Base-by-base conservation (phyloP, 495 filamentous ascomycete species). In the Penicillium steckii region DNA sequence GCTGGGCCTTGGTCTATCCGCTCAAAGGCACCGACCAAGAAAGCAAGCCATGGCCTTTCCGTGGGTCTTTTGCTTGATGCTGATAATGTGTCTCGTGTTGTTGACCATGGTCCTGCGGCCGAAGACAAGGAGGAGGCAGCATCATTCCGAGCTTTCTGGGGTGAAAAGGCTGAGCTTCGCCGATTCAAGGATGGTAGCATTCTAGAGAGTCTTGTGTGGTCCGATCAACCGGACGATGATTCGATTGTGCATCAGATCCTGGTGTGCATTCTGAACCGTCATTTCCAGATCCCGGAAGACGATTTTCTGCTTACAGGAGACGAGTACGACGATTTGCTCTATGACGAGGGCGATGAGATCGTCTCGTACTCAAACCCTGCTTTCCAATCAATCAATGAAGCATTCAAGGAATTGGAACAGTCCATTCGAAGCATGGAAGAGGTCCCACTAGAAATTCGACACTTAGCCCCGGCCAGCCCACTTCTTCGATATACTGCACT, bases 41-140 rank as follows among this genome's bases (percentile, higher is more conserved):
- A 58, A 25, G 62, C 42, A 12, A 54, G 54, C 10, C 41, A 62
- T 25, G 54, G 53, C 3, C 50, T 94, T 13, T 67, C 77, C 10
- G 72, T 94, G 37, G 86, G 88, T 0, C 72, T 98, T 27, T 61
- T 88, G 15, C 80, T 95, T 26, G 77, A 96, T 63, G 75, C 87
- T 2, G 73, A 78, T 8, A 87, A 91, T 58, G 82, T 84, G 46
- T 71, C 78, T 38, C 85, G 91, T 18, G 74, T 80, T 18, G 85
- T 96, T 37, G 94, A 98, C 59, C 86, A 90, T 60, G 94, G 94
- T 2, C 94, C 94, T 2, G 64, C 85, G 1, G 89, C 89, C 3
- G 90, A 96, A 64, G 78, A 90, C 42, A 90, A 77, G 52, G 69
- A 69, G 18, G 74, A 72, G 52, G 71, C 77, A 23, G 65, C 68